These are phyloP conservation scores for Scheffersomyces amazonensis DNA, from an alignment of 805 yeast genomes.

Conservation along the genomic window DNA sequence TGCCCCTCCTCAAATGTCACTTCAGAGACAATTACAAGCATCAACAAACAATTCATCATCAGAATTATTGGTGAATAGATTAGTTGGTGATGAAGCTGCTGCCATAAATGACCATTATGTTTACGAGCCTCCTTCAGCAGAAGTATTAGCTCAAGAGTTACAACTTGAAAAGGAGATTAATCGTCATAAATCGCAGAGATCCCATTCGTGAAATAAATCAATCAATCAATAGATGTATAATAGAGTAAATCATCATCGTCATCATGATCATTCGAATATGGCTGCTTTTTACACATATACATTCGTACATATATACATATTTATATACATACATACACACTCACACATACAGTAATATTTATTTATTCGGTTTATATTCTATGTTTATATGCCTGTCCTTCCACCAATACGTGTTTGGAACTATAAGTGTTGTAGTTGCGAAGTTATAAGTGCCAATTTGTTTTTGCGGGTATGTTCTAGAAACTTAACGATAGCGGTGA, in stretches of 20 bases:
- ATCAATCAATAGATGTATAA: neutral
- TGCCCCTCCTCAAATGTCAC: constrained; percentile 18
- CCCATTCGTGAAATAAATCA: neutral
- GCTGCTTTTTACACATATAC: too few relatives aligned
- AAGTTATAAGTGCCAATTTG: too few relatives aligned
- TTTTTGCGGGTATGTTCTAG: too few relatives aligned
- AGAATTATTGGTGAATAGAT: constrained; percentile 17
- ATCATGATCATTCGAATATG: too few relatives aligned
- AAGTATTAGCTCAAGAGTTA: neutral
- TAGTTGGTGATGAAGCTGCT: constrained; percentile 12
- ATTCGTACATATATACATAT: too few relatives aligned
- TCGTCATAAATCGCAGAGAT: neutral
- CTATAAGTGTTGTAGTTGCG: too few relatives aligned
- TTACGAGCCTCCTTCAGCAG: constrained; percentile 14
- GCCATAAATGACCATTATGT: constrained; percentile 33
- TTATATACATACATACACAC: too few relatives aligned
- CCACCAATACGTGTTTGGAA: too few relatives aligned
- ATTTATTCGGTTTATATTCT: too few relatives aligned
- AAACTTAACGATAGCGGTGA: too few relatives aligned
- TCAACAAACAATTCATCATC: constrained; percentile 20
- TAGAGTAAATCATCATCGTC: neutral
- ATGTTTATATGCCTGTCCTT: too few relatives aligned
- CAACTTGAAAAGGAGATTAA: neutral
- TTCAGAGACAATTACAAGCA: constrained; percentile 1
- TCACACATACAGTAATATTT: too few relatives aligned